Percentiles rank a stretch among this genome's conserved stretches.
phyloP scores from a whole-genome alignment of 2,329 filamentous ascomycete genomes.

The Sphaerulina musiva region DNA sequence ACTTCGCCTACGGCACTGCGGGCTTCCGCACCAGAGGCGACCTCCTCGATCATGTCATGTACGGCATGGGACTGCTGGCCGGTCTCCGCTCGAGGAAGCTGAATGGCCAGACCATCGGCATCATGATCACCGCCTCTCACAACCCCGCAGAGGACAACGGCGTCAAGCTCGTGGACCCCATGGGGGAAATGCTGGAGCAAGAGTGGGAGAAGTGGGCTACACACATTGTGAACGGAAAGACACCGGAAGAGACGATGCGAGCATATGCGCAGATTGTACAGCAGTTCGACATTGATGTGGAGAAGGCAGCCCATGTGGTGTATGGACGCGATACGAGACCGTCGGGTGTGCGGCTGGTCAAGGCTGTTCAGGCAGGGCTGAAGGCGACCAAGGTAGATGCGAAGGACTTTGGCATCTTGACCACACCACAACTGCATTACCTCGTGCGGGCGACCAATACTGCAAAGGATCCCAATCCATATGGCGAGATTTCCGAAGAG shows the following conservation, averaged over 20 bases:
- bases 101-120: slow-evolving; percentile 82
- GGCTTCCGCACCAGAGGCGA: slow-evolving; percentile 67
- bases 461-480: slow-evolving; percentile 75
- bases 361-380: slow-evolving; percentile 71
- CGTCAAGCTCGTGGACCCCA: slow-evolving; percentile 91
- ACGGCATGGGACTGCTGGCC: slow-evolving; percentile 83
- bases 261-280: slow-evolving; percentile 70
- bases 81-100: slow-evolving; percentile 84
- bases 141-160: slow-evolving; percentile 87
- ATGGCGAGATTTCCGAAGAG: slow-evolving; percentile 79
- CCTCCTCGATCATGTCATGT: slow-evolving; percentile 84
- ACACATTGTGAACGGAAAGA: slow-evolving; percentile 74
- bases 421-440: slow-evolving; percentile 97
- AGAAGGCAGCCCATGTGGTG: slow-evolving; percentile 67
- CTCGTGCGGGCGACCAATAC: slow-evolving; percentile 92
- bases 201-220: slow-evolving; percentile 91
- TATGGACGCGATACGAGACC: slow-evolving; percentile 90
- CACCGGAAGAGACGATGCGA: slow-evolving; percentile 66
- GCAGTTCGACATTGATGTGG: slow-evolving; percentile 66
- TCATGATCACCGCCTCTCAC: slow-evolving; percentile 94
- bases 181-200: slow-evolving; percentile 93
- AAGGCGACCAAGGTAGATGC: slow-evolving; percentile 67
- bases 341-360: slow-evolving; percentile 76
- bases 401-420: slow-evolving; percentile 83
- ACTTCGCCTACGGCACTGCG: slow-evolving; percentile 55